A percentile compares a stretch with the other conserved stretches of the same genome.
Conservation (phyloP, 2,329 filamentous ascomycete genomes). For the Sarocladium strictum region DNA sequence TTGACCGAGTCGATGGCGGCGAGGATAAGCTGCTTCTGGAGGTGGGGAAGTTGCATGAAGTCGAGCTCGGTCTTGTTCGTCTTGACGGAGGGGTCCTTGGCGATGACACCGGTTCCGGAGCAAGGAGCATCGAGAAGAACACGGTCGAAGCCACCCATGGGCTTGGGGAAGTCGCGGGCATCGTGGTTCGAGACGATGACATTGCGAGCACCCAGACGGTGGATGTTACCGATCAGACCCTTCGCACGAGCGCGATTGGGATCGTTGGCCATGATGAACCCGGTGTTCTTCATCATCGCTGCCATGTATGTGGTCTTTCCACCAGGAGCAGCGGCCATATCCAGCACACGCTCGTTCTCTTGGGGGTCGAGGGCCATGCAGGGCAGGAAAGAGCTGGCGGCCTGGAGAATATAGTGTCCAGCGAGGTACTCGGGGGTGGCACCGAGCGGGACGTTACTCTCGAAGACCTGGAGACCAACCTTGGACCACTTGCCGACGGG, state of each 20-base stretch:
- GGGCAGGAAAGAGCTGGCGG: constrained; percentile 91
- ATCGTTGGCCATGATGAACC: constrained; percentile 94
- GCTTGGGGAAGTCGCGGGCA: constrained; percentile 85
- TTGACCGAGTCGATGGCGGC: constrained; percentile 93
- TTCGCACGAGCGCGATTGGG: constrained; percentile 88
- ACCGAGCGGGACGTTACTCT: constrained; percentile 77
- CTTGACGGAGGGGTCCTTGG: constrained; percentile 94
- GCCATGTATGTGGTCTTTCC: constrained; percentile 95
- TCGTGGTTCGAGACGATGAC: constrained; percentile 95
- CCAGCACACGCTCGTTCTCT: constrained; percentile 83
- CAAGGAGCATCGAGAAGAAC: constrained; percentile 93
- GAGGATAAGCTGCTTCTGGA: constrained; percentile 90
- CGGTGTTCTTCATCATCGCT: constrained; percentile 95
- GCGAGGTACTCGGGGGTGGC: constrained; percentile 96
- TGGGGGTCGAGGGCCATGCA: constrained; percentile 97
- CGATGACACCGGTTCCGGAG: constrained; percentile 94
- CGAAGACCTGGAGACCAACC: constrained; percentile 93
- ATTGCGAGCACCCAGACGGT: constrained; percentile 89
- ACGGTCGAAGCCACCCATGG: constrained; percentile 93
- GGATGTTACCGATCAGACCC: constrained; percentile 96
- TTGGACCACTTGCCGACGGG: constrained; percentile 99
- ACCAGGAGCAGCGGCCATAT: constrained; percentile 92
- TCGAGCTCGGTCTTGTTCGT: constrained; percentile 97
- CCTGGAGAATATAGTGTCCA: constrained; percentile 96
- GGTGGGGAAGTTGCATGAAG: constrained; percentile 87